phyloP scores from a whole-genome alignment of 768 basidiomycete genomes.

The Pisolithus albus region DNA sequence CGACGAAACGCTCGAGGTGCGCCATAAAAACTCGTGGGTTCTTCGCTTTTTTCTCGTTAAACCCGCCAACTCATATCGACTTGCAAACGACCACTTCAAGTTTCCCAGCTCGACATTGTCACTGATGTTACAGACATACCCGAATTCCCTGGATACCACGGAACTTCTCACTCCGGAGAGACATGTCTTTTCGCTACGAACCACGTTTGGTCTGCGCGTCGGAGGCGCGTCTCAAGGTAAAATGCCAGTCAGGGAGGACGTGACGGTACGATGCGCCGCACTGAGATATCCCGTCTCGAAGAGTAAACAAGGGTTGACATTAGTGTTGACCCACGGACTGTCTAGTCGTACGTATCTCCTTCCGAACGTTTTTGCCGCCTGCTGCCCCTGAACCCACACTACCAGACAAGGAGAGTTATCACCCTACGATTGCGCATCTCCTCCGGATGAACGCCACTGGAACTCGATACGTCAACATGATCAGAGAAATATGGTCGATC shows the following conservation, averaged over 20 bases:
- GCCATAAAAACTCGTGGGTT: no score
- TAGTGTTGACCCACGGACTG: conserved; percentile 23
- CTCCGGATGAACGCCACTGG: conserved; percentile 7
- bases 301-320: conserved; percentile 13
- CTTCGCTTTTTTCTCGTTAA: no score
- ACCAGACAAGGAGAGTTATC: conserved; percentile 26
- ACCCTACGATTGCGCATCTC: conserved; percentile 13
- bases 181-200: conserved; percentile 9
- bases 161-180: conserved; percentile 7
- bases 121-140: not conserved
- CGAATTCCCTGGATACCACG: not conserved
- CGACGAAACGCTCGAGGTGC: no score
- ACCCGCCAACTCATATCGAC: no score
- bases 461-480: not conserved
- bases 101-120: not conserved
- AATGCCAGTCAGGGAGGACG: not conserved
- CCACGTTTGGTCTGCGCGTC: conserved; percentile 12
- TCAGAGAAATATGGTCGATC: conserved; percentile 29
- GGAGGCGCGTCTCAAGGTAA: not conserved
- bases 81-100: not conserved
- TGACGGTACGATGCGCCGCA: conserved; percentile 17
- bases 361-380: not conserved
- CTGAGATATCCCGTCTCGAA: conserved; percentile 21
- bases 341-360: conserved; percentile 16
- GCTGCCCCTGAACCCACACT: not conserved